phyloP scores from a whole-genome alignment of 345 rosid species.

The Toxicodendron radicans region DNA sequence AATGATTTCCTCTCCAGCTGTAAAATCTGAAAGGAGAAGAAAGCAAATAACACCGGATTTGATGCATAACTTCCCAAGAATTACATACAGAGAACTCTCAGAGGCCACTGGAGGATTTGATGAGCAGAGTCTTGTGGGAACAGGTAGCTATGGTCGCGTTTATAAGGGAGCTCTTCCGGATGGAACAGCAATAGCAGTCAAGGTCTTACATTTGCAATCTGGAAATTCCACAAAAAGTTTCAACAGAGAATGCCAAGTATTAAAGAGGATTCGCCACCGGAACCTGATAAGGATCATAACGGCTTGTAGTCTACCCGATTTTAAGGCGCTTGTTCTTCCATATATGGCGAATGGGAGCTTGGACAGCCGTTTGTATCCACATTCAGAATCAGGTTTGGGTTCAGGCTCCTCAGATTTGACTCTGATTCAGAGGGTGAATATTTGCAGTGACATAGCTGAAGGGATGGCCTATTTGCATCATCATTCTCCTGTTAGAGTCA shows the following conservation, averaged over 20 bases:
- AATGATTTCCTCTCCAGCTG: constrained; percentile 13
- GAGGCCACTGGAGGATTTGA: constrained; percentile 51
- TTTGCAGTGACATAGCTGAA: constrained; percentile 56
- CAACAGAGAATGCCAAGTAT: constrained; percentile 53
- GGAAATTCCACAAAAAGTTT: constrained; percentile 53
- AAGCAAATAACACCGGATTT: constrained; percentile 13
- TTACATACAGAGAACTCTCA: constrained; percentile 45
- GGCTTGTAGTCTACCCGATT: constrained; percentile 55
- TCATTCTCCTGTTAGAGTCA: constrained; percentile 51
- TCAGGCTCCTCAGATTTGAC: constrained; percentile 45
- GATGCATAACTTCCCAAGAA: constrained; percentile 35
- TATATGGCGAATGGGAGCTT: constrained; percentile 55
- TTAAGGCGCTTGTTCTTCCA: constrained; percentile 59
- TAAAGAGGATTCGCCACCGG: constrained; percentile 53
- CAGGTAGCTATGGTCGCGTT: constrained; percentile 49
- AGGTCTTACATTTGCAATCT: constrained; percentile 33
- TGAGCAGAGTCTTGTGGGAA: constrained; percentile 39
- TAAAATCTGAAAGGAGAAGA: neutral
- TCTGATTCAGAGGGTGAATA: constrained; percentile 47
- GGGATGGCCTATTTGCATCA: constrained; percentile 65
- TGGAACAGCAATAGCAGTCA: constrained; percentile 45
- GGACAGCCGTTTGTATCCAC: constrained; percentile 46
- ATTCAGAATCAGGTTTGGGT: constrained; percentile 28
- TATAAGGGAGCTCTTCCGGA: constrained; percentile 47
- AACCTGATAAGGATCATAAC: constrained; percentile 54